Evolutionary conservation across 192 early-diverging fungal genomes (phyloP).

Genomic region (Coemansia sp.): DNA sequence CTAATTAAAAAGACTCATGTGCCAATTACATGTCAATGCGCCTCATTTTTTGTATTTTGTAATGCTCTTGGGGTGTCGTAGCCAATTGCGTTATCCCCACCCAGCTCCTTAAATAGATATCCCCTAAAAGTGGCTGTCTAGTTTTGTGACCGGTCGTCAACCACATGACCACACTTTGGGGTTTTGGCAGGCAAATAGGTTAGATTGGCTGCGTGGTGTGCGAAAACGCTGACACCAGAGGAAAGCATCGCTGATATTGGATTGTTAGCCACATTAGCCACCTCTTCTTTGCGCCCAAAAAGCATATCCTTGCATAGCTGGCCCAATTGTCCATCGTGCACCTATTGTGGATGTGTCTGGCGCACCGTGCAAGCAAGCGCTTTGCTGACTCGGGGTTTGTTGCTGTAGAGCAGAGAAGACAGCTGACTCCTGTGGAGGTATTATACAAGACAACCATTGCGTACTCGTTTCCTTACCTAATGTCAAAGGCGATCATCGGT

Average conservation of each 20-base stretch:
- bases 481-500: not conserved
- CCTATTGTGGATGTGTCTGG: not conserved
- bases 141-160: not conserved
- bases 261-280: not conserved
- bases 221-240: not conserved
- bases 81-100: not conserved
- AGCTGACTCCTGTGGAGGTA: not conserved
- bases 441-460: not conserved
- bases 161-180: not conserved
- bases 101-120: not conserved
- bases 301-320: conserved; percentile 3
- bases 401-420: not conserved
- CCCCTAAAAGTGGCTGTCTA: not conserved
- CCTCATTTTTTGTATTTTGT: not conserved
- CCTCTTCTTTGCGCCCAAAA: not conserved
- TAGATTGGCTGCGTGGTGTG: conserved; percentile 5
- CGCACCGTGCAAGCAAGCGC: not conserved
- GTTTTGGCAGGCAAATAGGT: not conserved
- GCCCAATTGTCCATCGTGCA: not conserved
- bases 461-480: not conserved
- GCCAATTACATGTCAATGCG: conserved; percentile 10
- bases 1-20: conserved; percentile 3
- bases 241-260: not conserved
- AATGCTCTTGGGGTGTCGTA: not conserved
- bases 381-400: not conserved